Conservation (phyloP, 768 basidiomycete genomes). For the Suillus clintonianus region DNA sequence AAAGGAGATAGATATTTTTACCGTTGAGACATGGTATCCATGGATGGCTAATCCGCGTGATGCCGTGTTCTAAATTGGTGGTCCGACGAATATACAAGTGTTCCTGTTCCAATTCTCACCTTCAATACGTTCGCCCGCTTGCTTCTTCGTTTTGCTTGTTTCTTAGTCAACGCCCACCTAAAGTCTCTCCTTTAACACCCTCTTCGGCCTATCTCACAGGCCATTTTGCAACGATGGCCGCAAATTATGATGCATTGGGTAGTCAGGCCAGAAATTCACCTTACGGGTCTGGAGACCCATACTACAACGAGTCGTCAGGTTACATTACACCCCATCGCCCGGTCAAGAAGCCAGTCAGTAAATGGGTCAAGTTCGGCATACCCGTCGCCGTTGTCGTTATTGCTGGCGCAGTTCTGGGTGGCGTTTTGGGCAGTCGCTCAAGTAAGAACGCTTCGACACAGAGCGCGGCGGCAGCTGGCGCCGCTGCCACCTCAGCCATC, state of each 20-base stretch:
- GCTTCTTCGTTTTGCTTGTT: conserved; percentile 13
- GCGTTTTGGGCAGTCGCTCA: conserved; percentile 71
- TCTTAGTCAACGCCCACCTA: conserved; percentile 17
- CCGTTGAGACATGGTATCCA: neutral
- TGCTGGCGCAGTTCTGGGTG: conserved; percentile 71
- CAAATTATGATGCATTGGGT: conserved; percentile 39
- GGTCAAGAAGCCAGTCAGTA: conserved; percentile 56
- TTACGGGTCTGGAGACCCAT: conserved; percentile 65
- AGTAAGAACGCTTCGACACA: conserved; percentile 34
- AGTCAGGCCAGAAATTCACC: conserved; percentile 32
- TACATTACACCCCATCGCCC: conserved; percentile 55
- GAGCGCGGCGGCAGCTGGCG: conserved; percentile 29
- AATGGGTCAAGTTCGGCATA: conserved; percentile 76
- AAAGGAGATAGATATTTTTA: neutral
- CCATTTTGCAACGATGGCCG: conserved; percentile 36
- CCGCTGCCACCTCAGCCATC: conserved; percentile 53
- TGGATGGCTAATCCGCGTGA: neutral
- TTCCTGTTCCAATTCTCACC: neutral
- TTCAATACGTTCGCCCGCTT: neutral
- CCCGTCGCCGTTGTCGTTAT: conserved; percentile 67
- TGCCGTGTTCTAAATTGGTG: conserved; percentile 11
- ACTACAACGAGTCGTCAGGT: conserved; percentile 70
- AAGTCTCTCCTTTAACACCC: conserved; percentile 24
- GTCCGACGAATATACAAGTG: conserved; percentile 7
- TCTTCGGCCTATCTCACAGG: conserved; percentile 15